A percentile compares a stretch with the other conserved stretches of the same genome.
Evolutionary conservation across 768 basidiomycete species (phyloP).

Genomic region (Neoboletus magnificus): DNA sequence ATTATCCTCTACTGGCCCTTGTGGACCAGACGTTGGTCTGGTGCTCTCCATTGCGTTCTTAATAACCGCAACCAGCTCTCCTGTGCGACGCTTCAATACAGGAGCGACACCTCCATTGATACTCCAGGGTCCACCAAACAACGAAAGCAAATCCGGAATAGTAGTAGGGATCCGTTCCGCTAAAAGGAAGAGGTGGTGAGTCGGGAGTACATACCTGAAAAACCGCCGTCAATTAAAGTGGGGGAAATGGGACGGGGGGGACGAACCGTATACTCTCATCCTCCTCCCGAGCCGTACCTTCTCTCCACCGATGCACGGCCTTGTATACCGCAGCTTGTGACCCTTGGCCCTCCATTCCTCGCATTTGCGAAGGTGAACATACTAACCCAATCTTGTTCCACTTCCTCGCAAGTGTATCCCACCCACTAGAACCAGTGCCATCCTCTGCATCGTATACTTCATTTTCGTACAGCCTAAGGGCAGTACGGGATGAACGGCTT

Average conservation of each 20-base stretch:
- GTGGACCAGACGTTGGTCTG: not conserved
- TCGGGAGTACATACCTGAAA: conserved; percentile 67
- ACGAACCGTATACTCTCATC: conserved; percentile 82
- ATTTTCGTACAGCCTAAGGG: conserved; percentile 64
- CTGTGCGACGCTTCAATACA: conserved; percentile 57
- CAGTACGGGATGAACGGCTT: conserved; percentile 71
- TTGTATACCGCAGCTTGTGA: conserved; percentile 64
- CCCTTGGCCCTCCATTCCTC: conserved; percentile 35
- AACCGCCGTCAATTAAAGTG: not conserved
- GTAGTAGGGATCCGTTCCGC: conserved; percentile 71
- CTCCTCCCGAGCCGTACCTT: conserved; percentile 70
- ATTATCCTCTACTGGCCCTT: not conserved
- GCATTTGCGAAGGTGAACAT: conserved; percentile 15
- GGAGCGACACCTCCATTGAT: conserved; percentile 46
- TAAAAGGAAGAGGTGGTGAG: conserved; percentile 69
- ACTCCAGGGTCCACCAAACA: conserved; percentile 40
- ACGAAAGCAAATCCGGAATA: conserved; percentile 55
- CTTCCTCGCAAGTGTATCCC: conserved; percentile 73
- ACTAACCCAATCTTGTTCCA: conserved; percentile 69
- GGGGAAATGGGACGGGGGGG: not conserved
- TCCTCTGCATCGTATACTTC: conserved; percentile 65
- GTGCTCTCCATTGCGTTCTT: conserved; percentile 40
- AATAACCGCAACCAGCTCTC: conserved; percentile 65
- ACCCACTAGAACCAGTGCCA: conserved; percentile 69
- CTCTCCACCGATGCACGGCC: conserved; percentile 80